phyloP scores from a whole-genome alignment of 441 rosid species.

The Eutrema salsugineum region DNA sequence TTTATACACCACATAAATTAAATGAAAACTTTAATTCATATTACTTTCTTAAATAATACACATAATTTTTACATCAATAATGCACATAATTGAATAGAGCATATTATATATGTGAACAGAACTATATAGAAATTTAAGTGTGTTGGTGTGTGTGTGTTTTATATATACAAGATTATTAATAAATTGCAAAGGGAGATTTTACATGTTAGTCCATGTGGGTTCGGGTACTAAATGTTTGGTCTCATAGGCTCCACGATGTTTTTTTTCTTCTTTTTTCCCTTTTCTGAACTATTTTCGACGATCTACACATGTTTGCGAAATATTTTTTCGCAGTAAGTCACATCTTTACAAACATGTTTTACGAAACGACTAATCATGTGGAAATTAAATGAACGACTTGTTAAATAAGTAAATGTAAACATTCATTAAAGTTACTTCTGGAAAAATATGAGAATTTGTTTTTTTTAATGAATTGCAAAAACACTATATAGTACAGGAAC shows the following conservation, averaged over 20 bases:
- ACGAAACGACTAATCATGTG: conserved; percentile 7
- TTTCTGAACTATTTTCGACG: too few relatives aligned
- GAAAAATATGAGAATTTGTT: not conserved
- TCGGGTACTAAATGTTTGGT: conserved; percentile 28
- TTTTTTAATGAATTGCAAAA: not conserved
- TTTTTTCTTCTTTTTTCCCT: conserved; percentile 20
- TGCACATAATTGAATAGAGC: conserved; percentile 5
- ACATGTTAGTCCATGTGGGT: conserved; percentile 37
- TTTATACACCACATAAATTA: not conserved
- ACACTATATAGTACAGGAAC: not conserved
- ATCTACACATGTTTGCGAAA: too few relatives aligned
- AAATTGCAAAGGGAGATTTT: conserved; percentile 14
- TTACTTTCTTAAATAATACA: not conserved
- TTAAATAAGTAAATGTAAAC: not conserved
- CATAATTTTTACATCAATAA: not conserved
- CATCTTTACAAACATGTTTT: not conserved
- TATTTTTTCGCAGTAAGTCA: not conserved
- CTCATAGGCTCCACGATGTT: conserved; percentile 32
- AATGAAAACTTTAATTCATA: not conserved
- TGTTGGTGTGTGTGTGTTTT: not conserved
- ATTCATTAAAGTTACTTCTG: not conserved
- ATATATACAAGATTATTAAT: conserved; percentile 4
- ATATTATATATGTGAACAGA: not conserved
- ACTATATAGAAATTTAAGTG: not conserved
- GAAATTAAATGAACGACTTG: conserved; percentile 14